Evolutionary conservation across 495 filamentous ascomycete species (phyloP).

Genomic region (Aspergillus sparsus): DNA sequence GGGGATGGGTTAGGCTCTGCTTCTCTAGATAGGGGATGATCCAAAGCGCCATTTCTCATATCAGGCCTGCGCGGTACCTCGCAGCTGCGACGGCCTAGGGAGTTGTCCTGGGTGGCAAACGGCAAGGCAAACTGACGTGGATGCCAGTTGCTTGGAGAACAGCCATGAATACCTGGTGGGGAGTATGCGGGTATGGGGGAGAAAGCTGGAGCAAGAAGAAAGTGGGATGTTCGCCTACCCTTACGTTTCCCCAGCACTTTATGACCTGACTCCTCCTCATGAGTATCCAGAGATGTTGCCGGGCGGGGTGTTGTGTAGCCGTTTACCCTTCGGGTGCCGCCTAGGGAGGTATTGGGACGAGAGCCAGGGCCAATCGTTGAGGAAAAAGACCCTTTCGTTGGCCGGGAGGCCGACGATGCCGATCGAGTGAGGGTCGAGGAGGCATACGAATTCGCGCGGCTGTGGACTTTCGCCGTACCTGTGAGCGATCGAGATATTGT

Average conservation of each 20-base stretch:
- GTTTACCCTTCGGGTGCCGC: constrained; percentile 41
- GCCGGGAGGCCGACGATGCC: constrained; percentile 51
- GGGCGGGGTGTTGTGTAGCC: constrained; percentile 54
- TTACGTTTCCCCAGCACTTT: constrained; percentile 60
- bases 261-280: constrained; percentile 47
- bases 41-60: constrained; percentile 20
- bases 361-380: constrained; percentile 56
- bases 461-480: constrained; percentile 41
- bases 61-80: constrained; percentile 12
- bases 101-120: constrained; percentile 15
- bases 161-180: constrained; percentile 18
- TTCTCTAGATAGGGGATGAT: constrained; percentile 7
- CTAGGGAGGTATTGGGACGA: constrained; percentile 53
- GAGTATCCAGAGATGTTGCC: constrained; percentile 61
- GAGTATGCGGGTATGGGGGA: constrained; percentile 31
- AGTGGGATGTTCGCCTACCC: constrained; percentile 59
- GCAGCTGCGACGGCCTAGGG: constrained; percentile 1
- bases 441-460: constrained; percentile 45
- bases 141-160: constrained; percentile 10
- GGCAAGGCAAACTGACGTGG: constrained; percentile 3
- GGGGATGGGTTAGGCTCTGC: constrained; percentile 12
- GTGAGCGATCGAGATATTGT: constrained; percentile 29
- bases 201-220: constrained; percentile 31
- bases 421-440: constrained; percentile 47
- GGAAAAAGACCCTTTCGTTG: constrained; percentile 52